Evolutionary conservation across 257 asterid genomes (phyloP), one percentile per base, ranked within the genome.

Genomic region (Solanum okadae): DNA sequence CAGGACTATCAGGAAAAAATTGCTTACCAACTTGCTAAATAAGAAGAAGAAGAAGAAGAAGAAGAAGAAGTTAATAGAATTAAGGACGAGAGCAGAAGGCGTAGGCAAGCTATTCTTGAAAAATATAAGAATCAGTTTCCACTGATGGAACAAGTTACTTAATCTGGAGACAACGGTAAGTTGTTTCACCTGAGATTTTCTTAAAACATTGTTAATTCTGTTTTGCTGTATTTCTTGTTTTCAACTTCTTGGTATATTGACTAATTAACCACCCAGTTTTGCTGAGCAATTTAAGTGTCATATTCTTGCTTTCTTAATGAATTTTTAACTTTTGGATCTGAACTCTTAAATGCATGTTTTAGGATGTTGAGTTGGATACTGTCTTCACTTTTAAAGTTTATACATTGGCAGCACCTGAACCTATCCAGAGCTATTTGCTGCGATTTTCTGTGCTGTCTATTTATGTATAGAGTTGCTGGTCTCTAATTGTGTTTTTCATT

Each of bases 81-180:
- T 85, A 95, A 94, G 92, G 98, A 95, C 92, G 99, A 97, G 91
- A 94, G 98, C 88, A 93, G 98, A 94, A 93, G 98, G 92, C 93
- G 93, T 83, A 91, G 89, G 86, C 96, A 93, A 91, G 99, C 98
- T 68, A 96, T 97, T 86, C 95, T 96, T 81, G 98, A 95, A 88
- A 96, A 95, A 91, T 92, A 97, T 92, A 94, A 92, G 89, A 91
- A 89, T 89, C 87, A 92, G 89, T 91, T 83, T 56, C 72, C 70
- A 15, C 96, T 88, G 40, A 90, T 38, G 44, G 44, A 38, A 38
- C 44, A 38, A 38, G 12, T 38, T 38, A 9, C 44, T 38, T 12
- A 88, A 37, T 75, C 90, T 6, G 93, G 93, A 87, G 92, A 87
- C 87, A 83, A 46, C 3, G 92, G 94, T 90, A 90, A 76, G 81